Conservation (phyloP, 805 yeast species). For the Saccharomyces mikatae region DNA sequence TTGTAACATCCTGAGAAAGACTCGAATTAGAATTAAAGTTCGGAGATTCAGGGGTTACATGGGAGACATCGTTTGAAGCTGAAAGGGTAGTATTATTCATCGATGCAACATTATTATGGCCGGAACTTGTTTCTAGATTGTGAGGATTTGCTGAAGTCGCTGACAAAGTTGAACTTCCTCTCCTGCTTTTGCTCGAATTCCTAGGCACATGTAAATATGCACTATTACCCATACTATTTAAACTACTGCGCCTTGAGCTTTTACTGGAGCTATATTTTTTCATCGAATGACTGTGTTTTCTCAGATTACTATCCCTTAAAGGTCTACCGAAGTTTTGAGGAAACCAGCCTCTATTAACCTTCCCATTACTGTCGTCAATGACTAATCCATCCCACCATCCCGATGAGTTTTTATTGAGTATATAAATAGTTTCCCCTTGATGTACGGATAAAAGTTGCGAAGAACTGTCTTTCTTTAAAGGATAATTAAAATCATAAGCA, state of each 20-base stretch:
- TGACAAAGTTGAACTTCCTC: slow-evolving; percentile 1
- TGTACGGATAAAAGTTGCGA: slow-evolving; percentile 15
- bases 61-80: background rate
- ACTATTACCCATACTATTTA: slow-evolving; percentile 6
- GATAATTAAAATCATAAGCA: slow-evolving; percentile 10
- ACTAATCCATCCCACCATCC: slow-evolving; percentile 89
- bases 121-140: background rate
- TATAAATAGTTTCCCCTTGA: slow-evolving; percentile 66
- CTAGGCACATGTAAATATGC: slow-evolving; percentile 1
- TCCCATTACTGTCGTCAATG: slow-evolving; percentile 26
- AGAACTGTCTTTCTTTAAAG: slow-evolving; percentile 4
- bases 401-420: slow-evolving; percentile 50
- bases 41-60: background rate
- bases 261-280: slow-evolving; percentile 2
- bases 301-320: slow-evolving; percentile 10
- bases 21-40: background rate
- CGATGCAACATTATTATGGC: background rate
- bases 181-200: slow-evolving; percentile 6
- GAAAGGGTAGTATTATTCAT: background rate
- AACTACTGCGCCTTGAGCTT: slow-evolving; percentile 15
- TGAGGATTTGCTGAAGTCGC: background rate
- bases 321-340: slow-evolving; percentile 47
- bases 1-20: background rate
- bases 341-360: slow-evolving; percentile 71
- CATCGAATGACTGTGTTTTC: slow-evolving; percentile 1